Evolutionary conservation across 192 early-diverging fungal genomes (phyloP), one percentile per base, ranked within the genome.

Genomic region (Coemansia sp.): DNA sequence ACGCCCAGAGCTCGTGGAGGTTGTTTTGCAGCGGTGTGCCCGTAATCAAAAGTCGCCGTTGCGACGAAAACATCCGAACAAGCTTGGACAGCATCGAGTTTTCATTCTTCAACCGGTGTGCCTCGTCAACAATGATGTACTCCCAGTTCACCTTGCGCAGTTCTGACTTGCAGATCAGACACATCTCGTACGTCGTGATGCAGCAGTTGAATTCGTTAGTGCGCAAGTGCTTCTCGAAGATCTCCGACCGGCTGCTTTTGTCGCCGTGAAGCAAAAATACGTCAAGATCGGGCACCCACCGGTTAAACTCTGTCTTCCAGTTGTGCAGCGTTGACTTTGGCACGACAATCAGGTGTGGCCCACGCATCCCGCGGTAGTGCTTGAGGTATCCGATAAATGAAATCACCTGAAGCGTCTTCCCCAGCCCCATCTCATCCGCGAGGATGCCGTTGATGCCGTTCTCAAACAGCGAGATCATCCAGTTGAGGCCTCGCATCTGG

Each of bases 361-460:
- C 97, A 40, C 76, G 65, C 16, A 92, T 88, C 55, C 84, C 79
- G 38, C 93, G 86, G 40, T 88, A 89, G 75, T 94, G 89, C 79
- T 97, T 97, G 27, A 99, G 84, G 65, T 96, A 99, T 22, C 96
- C 97, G 11, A 99, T 86, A 76, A 99, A 98, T 8, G 95, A 95
- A 43, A 99, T 98, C 3, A 95, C 93, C 77, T 99, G 97, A 18
- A 97, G 82, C 3, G 97, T 99, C 78, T 99, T 99, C 13, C 96
- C 96, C 54, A 99, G 87, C 54, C 96, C 96, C 96, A 98, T 97
- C 81, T 98, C 96, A 82, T 98, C 97, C n/a, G 97, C 96, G 38
- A 99, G 80, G 62, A 98, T 97, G 24, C 97, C 97, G 76, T 99
- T 99, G 79, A 99, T 95, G n/a, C 94, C 94, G 76, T 99, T 97